Percentiles rank a stretch among this genome's conserved stretches.
phyloP scores from a whole-genome alignment of 2,329 filamentous ascomycete genomes.

The Cylindrodendrum hubeiense region DNA sequence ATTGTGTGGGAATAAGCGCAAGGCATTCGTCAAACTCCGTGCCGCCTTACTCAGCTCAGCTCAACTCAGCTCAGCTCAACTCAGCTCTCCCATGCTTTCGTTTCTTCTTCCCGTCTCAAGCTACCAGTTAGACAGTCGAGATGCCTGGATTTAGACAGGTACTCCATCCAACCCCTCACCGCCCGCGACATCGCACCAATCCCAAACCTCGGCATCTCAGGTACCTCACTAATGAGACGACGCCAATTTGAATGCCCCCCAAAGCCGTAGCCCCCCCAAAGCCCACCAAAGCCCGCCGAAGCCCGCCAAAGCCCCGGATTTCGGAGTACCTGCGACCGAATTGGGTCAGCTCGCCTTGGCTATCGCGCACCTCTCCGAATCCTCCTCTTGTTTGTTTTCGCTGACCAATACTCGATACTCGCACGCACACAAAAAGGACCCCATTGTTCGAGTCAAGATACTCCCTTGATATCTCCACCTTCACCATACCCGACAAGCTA shows the following conservation, averaged over 20 bases:
- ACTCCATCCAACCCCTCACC: conserved; percentile 21
- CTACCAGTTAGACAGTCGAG: background rate
- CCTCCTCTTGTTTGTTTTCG: conserved; percentile 16
- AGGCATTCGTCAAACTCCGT: background rate
- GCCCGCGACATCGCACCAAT: conserved; percentile 7
- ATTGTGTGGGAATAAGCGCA: background rate
- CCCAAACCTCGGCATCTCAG: conserved; percentile 19
- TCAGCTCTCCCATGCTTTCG: background rate
- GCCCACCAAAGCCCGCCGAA: conserved; percentile 8
- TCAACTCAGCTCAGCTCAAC: background rate
- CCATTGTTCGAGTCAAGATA: background rate
- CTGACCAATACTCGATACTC: conserved; percentile 16
- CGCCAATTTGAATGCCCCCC: conserved; percentile 16
- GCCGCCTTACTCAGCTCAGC: conserved; percentile 14
- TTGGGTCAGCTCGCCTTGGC: background rate
- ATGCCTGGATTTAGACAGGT: conserved; percentile 8
- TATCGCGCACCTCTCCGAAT: conserved; percentile 10
- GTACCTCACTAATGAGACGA: conserved; percentile 18
- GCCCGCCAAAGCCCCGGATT: conserved; percentile 23
- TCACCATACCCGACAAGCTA: background rate
- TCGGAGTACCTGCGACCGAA: conserved; percentile 17
- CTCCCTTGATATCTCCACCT: background rate
- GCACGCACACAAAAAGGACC: background rate
- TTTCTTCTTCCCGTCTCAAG: background rate
- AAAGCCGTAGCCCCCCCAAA: background rate